These are phyloP conservation scores for Rubroboletus pulcherrimus DNA, from an alignment of 768 basidiomycete genomes.

Conservation along the genomic window DNA sequence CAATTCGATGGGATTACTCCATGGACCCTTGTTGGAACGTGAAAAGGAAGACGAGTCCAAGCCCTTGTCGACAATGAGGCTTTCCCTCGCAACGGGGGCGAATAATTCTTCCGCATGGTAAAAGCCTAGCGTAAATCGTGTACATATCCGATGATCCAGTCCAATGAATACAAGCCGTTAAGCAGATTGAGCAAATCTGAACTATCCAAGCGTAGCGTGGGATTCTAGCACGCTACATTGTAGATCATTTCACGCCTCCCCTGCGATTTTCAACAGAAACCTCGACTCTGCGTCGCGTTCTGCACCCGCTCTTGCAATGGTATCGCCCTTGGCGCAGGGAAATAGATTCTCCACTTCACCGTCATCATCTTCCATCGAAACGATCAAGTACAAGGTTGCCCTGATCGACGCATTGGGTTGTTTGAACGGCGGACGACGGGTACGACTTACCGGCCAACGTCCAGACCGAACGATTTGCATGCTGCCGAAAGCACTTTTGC, in stretches of 20 bases:
- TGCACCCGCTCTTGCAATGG: constrained; percentile 25
- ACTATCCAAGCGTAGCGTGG: background rate
- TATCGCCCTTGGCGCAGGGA: constrained; percentile 26
- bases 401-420: constrained; percentile 3
- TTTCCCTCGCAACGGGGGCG: background rate
- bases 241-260: constrained; percentile 16
- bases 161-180: background rate
- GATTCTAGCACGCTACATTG: background rate
- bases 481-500: constrained; percentile 23
- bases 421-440: background rate
- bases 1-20: too few species aligned
- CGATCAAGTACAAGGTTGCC: constrained; percentile 24
- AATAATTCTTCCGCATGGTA: background rate
- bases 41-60: too few species aligned
- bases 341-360: constrained; percentile 29
- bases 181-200: background rate
- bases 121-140: background rate
- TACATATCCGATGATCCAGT: background rate
- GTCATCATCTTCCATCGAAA: constrained; percentile 22
- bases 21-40: too few species aligned
- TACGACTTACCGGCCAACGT: constrained; percentile 17
- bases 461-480: constrained; percentile 30
- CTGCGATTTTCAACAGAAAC: constrained; percentile 24
- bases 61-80: background rate
- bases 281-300: constrained; percentile 20